Evolutionary conservation across 2,329 filamentous ascomycete species (phyloP).

Genomic region (Botrytis fabae): DNA sequence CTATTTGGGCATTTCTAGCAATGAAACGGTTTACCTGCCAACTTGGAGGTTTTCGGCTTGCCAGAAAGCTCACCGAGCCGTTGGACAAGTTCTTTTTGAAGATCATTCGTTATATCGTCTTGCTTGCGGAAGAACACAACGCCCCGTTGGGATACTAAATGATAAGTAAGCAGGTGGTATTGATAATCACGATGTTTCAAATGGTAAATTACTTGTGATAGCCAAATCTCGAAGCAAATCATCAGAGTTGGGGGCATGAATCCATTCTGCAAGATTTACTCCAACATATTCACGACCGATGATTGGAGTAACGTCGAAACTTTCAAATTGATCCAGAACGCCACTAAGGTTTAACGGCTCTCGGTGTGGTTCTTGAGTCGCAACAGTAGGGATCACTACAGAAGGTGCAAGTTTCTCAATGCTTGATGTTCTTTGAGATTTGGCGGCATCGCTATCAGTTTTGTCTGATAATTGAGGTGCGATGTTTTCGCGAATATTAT

Average conservation of each 20-base stretch:
- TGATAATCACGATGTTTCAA: not conserved
- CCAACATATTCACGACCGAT: constrained; percentile 49
- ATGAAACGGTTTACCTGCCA: constrained; percentile 35
- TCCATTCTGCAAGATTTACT: constrained; percentile 48
- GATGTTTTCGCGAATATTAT: constrained; percentile 35
- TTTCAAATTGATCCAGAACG: constrained; percentile 36
- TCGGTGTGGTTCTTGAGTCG: constrained; percentile 26
- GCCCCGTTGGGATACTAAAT: constrained; percentile 63
- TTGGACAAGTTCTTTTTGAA: constrained; percentile 66
- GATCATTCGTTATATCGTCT: constrained; percentile 58
- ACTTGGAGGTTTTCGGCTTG: constrained; percentile 54
- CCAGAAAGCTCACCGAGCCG: constrained; percentile 59
- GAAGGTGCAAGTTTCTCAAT: constrained; percentile 29
- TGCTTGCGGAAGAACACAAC: constrained; percentile 72
- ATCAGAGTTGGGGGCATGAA: constrained; percentile 50
- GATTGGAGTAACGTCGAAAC: constrained; percentile 47
- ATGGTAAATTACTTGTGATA: constrained; percentile 43
- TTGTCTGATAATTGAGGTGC: constrained; percentile 26
- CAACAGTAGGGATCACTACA: constrained; percentile 26
- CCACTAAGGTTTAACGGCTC: constrained; percentile 38
- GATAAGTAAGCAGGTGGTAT: constrained; percentile 9
- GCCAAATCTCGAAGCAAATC: constrained; percentile 51
- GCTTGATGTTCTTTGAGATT: not conserved
- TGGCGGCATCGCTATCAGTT: not conserved
- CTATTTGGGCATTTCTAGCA: not conserved